Evolutionary conservation across 306 rosid genomes (phyloP), one percentile per base, ranked within the genome.

Genomic region (Datisca glomerata): DNA sequence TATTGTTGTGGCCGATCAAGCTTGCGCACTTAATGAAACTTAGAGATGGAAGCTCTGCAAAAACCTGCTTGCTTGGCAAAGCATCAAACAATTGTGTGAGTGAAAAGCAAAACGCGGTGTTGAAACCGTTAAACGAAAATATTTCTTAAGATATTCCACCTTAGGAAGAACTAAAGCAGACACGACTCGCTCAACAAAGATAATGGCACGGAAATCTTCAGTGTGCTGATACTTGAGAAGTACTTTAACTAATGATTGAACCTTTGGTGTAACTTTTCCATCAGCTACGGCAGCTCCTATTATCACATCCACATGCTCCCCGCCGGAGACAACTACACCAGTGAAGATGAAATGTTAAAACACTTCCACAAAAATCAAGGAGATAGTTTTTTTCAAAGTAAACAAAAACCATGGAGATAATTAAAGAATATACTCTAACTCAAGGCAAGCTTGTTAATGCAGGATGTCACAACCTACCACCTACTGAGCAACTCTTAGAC

Each of bases 271-370:
- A 70, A 89, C 91, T 65, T 89, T 84, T 63, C 98, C 98, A 73
- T 84, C 98, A 51, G 98, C 98, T 40, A 89, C 95, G 39, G 98
- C 98, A 65, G 98, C 98, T 63, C 98, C 98, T 67, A 80, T 84
- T 61, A 80, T 57, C 64, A 59, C 86, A 66, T 89, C 98, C 61
- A 84, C 95, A 43, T 89, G 98, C 81, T 89, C 98, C 66, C 98
- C 98, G 18, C 93, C 95, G 47, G 98, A 89, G 52, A 75, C 93
- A 49, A 84, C 98, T 80, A 51, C 41, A 62, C 46, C 3, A 17
- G 24, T 47, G n/a, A n/a, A n/a, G n/a, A n/a, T n/a, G n/a, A n/a
- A n/a, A n/a, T n/a, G n/a, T n/a, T n/a, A n/a, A n/a, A n/a, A n/a
- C n/a, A n/a, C n/a, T n/a, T n/a, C n/a, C n/a, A n/a, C n/a, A n/a